Evolutionary conservation across 2,329 filamentous ascomycete species (phyloP), one percentile per base, ranked within the genome.

Genomic region (Talaromyces sp.): DNA sequence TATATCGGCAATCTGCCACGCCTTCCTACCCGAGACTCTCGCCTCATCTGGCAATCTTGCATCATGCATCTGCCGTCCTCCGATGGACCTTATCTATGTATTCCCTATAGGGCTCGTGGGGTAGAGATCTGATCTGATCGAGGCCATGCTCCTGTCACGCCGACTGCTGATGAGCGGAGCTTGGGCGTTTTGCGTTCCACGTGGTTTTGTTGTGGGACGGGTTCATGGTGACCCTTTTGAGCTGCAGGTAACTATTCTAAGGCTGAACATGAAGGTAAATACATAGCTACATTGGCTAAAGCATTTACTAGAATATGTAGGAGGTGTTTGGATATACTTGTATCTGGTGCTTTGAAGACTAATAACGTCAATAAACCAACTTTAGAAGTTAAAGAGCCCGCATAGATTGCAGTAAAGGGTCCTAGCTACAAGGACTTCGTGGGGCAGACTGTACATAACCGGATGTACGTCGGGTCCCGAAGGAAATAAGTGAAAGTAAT

Each of bases 381-480:
- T 43, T 19, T 20, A 19, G 13, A 11, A 39, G 22, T 2, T 50
- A n/a, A 43, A 51, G 48, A 45, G 47, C 22, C 52, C 47, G 37
- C 57, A 57, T 57, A 52, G 51, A 61, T 57, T 61, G 55, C 41
- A 52, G 51, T 60, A 47, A 20, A 32, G 48, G 30, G 46, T 51
- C 45, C 19, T 32, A 49, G 41, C 22, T 48, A 30, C 40, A 50
- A 40, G 27, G 29, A 41, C 24, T 32, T 35, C 35, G 49, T 13
- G 32, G 33, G 47, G 52, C 17, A 48, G 45, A 54, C 54, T 52
- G 45, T 14, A 59, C 62, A 64, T 64, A 47, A 58, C 62, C 62
- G 52, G 62, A 63, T 64, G 62, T 54, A 61, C 62, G 54, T 33
- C 50, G 50, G 54, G 42, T 57, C 52, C 53, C 32, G 44, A 53